These are phyloP conservation scores for Ramularia endophylla DNA, from an alignment of 2,329 filamentous ascomycete species.

Conservation along the genomic window DNA sequence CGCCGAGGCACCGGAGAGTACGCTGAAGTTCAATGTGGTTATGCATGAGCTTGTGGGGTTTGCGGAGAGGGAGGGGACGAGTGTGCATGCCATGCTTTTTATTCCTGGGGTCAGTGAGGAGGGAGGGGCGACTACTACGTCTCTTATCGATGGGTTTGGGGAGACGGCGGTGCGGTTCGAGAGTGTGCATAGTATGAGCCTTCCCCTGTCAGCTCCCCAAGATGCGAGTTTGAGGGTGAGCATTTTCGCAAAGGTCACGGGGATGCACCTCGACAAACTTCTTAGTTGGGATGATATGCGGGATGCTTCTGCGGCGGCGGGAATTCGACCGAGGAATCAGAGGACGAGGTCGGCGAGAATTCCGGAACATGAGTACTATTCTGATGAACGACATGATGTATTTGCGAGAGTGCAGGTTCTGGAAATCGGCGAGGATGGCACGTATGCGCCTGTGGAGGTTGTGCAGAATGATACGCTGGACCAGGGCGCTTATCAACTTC, in stretches of 20 bases:
- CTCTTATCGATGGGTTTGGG: constrained; percentile 90
- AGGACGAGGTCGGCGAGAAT: constrained; percentile 64
- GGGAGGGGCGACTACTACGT: constrained; percentile 84
- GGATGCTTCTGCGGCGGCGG: constrained; percentile 56
- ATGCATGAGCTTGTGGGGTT: constrained; percentile 97
- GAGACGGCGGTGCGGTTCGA: constrained; percentile 90
- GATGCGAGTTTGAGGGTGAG: constrained; percentile 76
- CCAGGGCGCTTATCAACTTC: constrained; percentile 85
- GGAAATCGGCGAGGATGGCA: constrained; percentile 84
- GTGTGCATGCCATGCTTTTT: constrained; percentile 96
- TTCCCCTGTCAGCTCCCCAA: constrained; percentile 70
- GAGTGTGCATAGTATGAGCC: constrained; percentile 96
- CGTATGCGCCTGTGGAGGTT: constrained; percentile 89
- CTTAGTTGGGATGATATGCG: constrained; percentile 99
- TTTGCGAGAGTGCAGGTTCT: constrained; percentile 83
- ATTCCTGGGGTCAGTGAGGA: constrained; percentile 85
- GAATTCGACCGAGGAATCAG: constrained; percentile 41
- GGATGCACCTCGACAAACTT: constrained; percentile 94
- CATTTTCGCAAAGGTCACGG: constrained; percentile 83
- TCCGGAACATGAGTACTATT: constrained; percentile 86
- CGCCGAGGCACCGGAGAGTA: constrained; percentile 83
- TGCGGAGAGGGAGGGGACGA: constrained; percentile 87
- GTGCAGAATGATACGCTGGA: constrained; percentile 80
- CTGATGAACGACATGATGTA: constrained; percentile 88
- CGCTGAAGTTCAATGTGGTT: constrained; percentile 95